Evolutionary conservation across 2,329 filamentous ascomycete species (phyloP).

Genomic region (Cryphonectria naterciae): DNA sequence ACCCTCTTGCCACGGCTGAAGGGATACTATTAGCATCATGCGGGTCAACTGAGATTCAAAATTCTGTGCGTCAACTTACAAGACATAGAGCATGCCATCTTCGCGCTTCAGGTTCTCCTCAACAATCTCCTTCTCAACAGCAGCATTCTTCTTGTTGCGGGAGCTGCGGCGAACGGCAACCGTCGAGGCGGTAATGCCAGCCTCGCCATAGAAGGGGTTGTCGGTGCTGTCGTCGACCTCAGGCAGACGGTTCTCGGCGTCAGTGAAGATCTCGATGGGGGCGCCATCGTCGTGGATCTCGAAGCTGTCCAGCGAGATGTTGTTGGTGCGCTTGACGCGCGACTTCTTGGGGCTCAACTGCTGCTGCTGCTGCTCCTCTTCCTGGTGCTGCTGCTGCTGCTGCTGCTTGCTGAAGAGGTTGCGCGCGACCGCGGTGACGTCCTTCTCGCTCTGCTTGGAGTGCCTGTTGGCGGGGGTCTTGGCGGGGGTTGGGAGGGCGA

Average conservation of each 20-base stretch:
- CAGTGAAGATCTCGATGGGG: slow-evolving; percentile 75
- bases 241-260: slow-evolving; percentile 78
- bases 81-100: slow-evolving; percentile 76
- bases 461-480: slow-evolving; percentile 74
- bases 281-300: slow-evolving; percentile 58
- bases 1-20: slow-evolving; percentile 77
- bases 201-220: slow-evolving; percentile 72
- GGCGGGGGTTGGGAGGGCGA: slow-evolving; percentile 72
- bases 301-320: slow-evolving; percentile 62
- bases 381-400: slow-evolving; percentile 32
- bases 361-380: slow-evolving; percentile 1
- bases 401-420: slow-evolving; percentile 57
- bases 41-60: not conserved
- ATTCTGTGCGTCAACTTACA: slow-evolving; percentile 60
- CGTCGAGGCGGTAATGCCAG: slow-evolving; percentile 43
- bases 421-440: slow-evolving; percentile 60
- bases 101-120: slow-evolving; percentile 62
- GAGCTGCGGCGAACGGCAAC: slow-evolving; percentile 57
- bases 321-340: slow-evolving; percentile 60
- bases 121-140: slow-evolving; percentile 58
- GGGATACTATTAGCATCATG: slow-evolving; percentile 16
- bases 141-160: slow-evolving; percentile 51
- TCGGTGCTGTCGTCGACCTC: slow-evolving; percentile 65
- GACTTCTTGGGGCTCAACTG: slow-evolving; percentile 60
- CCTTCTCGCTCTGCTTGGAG: slow-evolving; percentile 53